phyloP scores from a whole-genome alignment of 306 rosid genomes.

The Fragaria ananassa region DNA sequence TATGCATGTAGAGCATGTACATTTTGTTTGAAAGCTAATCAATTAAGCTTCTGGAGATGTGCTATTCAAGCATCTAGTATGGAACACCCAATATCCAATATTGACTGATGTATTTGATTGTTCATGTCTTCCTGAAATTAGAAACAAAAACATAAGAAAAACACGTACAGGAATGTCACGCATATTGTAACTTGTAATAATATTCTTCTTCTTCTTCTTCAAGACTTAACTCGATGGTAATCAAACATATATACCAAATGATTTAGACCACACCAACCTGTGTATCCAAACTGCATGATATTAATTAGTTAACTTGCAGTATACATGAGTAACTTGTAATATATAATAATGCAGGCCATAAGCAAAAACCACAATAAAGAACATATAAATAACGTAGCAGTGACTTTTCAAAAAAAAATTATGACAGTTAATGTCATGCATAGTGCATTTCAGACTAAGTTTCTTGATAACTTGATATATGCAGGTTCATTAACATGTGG shows the following conservation, averaged over 20 bases:
- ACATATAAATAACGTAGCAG: fast-evolving
- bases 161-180: no score
- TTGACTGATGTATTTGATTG: not conserved
- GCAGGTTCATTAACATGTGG: not conserved
- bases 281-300: slow-evolving; percentile 39
- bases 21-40: no score
- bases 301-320: slow-evolving; percentile 5
- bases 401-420: no score
- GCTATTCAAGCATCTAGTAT: no score
- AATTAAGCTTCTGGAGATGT: no score
- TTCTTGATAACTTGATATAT: not conserved
- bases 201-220: not conserved
- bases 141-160: not conserved
- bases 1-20: no score
- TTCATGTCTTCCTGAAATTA: not conserved
- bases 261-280: slow-evolving; percentile 36
- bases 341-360: no score
- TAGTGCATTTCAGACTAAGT: no score
- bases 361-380: not conserved
- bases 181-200: no score
- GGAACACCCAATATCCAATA: no score
- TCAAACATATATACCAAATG: slow-evolving; percentile 48
- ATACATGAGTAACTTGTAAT: not conserved
- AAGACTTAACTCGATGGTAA: not conserved
- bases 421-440: not conserved